Base-by-base conservation (phyloP, 352 stramenopile species). In the Pseudoperonospora humuli region DNA sequence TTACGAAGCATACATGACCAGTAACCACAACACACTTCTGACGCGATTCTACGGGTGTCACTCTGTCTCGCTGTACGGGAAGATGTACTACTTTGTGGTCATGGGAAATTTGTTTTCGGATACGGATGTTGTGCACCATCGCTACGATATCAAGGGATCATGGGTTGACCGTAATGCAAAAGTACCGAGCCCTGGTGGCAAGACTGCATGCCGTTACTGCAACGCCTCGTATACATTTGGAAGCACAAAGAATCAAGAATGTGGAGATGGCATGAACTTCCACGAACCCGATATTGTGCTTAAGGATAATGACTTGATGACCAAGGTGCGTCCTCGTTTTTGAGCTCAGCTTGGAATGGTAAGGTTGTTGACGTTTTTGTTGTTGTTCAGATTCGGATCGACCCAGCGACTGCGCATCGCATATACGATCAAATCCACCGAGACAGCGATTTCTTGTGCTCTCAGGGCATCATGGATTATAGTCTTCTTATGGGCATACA, bases 61-160 rank as follows among this genome's bases (percentile, higher is more conserved):
- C 54, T 72, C 75, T 1, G 78, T 96, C 14, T 76, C 67, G 9
- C 48, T 96, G 59, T 96, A 96, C 50, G 84, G 85, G 20, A 90
- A 93, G 34, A 90, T 85, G 64, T 95, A 94, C 64, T 92, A 89
- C 59, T 96, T 96, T 46, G 83, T 96, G 14, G 86, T 96, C 20
- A 96, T 96, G 86, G 80, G 67, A 10, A 96, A 96, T 37, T 41
- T 96, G 34, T 95, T 96, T 54, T 64, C 73, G 2, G 80, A 92
- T 27, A 93, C 75, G 6, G 77, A 89, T 41, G 76, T 79, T 40
- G 76, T 96, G 9, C 83, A 96, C 50, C 79, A 90, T 50, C 75
- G 79, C 3, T 96, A 96, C 54, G 86, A 96, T 52, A 89, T 96
- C 45, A 96, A 96, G 64, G 86, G 86, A 18, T 91, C 75, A 18